Evolutionary conservation across 495 filamentous ascomycete genomes (phyloP).

Genomic region (Aspergillus panamensis): DNA sequence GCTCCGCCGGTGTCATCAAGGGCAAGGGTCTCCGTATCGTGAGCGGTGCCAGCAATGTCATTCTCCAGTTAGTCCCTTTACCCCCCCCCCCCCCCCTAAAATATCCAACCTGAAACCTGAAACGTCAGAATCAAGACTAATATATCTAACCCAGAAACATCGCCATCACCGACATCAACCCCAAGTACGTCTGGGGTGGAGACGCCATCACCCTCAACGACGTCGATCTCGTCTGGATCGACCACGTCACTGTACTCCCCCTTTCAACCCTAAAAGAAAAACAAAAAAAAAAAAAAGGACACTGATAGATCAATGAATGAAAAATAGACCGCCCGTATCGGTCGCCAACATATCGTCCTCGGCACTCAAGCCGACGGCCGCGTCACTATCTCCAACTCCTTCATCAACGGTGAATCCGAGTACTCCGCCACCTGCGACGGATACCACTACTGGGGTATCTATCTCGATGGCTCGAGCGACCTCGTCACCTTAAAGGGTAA

Average conservation of each 20-base stretch:
- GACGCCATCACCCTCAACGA: constrained; percentile 46
- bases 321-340: constrained; percentile 39
- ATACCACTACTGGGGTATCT: constrained; percentile 47
- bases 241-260: constrained; percentile 40
- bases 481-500: constrained; percentile 45
- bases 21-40: constrained; percentile 46
- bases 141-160: constrained; percentile 33
- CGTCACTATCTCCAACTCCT: constrained; percentile 47
- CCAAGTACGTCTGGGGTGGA: constrained; percentile 50
- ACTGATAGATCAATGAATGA: background rate
- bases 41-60: constrained; percentile 43
- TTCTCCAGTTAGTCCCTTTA: constrained; percentile 37
- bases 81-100: background rate
- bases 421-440: constrained; percentile 45
- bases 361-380: constrained; percentile 39
- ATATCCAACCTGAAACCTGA: too few species aligned
- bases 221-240: constrained; percentile 46
- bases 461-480: constrained; percentile 40
- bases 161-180: constrained; percentile 46
- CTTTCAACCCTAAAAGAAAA: background rate
- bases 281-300: background rate
- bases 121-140: too few species aligned
- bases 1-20: constrained; percentile 38
- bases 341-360: constrained; percentile 45
- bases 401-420: constrained; percentile 38